These are phyloP conservation scores for Solanum chilense DNA, from an alignment of 257 asterid genomes.

Conservation along the genomic window DNA sequence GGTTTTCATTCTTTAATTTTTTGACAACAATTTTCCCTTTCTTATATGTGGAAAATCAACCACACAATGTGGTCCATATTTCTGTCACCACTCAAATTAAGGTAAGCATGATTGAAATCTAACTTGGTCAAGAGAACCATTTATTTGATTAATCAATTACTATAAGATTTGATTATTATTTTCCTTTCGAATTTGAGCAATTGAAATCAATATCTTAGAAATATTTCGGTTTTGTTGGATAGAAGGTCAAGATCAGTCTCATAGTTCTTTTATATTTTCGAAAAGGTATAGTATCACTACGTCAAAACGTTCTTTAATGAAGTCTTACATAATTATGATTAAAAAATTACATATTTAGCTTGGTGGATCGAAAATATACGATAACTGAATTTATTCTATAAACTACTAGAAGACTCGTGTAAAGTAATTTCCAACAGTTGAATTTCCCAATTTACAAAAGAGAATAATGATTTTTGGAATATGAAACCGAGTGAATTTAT, in stretches of 20 bases:
- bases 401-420: background rate
- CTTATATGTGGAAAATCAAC: background rate
- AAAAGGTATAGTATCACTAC: background rate
- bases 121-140: background rate
- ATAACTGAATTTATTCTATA: background rate
- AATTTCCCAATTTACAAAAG: too few species aligned
- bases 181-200: background rate
- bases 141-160: background rate
- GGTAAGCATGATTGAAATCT: background rate
- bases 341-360: background rate
- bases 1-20: background rate
- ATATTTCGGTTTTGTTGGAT: background rate
- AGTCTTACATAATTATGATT: background rate
- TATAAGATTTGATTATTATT: background rate
- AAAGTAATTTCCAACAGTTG: too few species aligned
- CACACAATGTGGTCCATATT: background rate
- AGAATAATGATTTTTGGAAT: too few species aligned
- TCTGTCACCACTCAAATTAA: background rate
- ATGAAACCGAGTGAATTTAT: background rate
- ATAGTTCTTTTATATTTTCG: background rate
- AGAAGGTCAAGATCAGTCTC: background rate
- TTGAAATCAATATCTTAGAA: background rate
- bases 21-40: background rate
- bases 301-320: background rate
- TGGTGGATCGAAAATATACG: rapidly evolving